Conservation (phyloP, 768 basidiomycete genomes). For the Tulasnella sp. region DNA sequence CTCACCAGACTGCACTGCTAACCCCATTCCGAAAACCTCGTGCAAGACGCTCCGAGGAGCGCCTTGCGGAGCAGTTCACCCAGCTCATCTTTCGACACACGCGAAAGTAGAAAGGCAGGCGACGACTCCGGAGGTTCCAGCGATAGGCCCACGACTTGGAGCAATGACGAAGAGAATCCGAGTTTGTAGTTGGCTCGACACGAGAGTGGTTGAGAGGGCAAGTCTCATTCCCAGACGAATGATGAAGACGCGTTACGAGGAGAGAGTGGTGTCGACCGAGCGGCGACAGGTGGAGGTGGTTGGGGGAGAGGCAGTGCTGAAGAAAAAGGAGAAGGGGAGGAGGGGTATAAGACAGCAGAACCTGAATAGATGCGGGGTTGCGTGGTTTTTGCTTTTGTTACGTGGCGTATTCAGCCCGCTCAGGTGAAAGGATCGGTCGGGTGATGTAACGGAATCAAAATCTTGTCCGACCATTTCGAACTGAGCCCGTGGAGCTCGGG, state of each 20-base stretch:
- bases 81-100: neutral
- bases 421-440: neutral
- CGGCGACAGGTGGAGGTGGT: neutral
- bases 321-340: neutral
- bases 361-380: neutral
- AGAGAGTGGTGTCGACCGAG: neutral
- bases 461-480: neutral
- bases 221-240: neutral
- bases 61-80: neutral
- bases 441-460: neutral
- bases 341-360: too few species aligned
- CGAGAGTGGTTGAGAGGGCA: neutral
- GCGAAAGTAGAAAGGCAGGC: neutral
- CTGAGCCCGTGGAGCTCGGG: too few species aligned
- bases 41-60: neutral
- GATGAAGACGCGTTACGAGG: neutral
- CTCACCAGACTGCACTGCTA: neutral
- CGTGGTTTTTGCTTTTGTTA: too few species aligned
- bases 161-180: neutral
- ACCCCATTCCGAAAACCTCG: neutral
- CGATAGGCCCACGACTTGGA: neutral
- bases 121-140: neutral
- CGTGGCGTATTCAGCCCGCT: too few species aligned
- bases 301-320: neutral
- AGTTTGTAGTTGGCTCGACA: neutral